Base-by-base conservation (phyloP, 73 alveolate genomes). In the Urostyla sp. region DNA sequence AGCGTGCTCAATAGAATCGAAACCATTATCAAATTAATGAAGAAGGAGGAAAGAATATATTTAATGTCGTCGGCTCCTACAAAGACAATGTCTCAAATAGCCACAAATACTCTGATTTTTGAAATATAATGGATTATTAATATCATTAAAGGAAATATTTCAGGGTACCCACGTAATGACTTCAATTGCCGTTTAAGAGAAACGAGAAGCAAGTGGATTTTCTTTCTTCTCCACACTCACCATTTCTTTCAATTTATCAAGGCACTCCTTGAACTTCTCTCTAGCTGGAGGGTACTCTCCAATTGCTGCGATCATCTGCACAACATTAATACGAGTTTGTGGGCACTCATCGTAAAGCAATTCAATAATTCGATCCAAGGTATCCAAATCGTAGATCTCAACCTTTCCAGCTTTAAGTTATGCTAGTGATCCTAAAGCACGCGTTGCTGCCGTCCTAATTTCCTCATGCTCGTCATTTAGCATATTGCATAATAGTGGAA, bases 261-360 rank as follows among this genome's bases (percentile, higher is more conserved):
- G 69, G 50, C 92, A 88, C 53, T 81, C 90, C 90, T 84, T 87
- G 81, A 88, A 88, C 50, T 88, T 80, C 67, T 83, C 88, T 59
- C 88, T 88, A 28, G 92, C 91, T 11, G 90, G 92, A 6, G 95
- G 95, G 81, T 88, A 87, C 61, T 88, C 95, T 10, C 90, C 90
- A 18, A 89, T 93, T n/a, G 67, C 76, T 4, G 88, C 40, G 20
- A 89, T 89, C 84, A 89, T 60, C 72, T 89, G 87, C 18, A 89
- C 93, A n/a, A 83, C 63, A 50, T 89, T 89, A n/a, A 89, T 89
- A 31, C 93, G 36, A 13, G 84, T 87, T 36, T 89, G 85, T 49
- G 74, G 89, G 38, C 72, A 35, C 26, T 87, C 93, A 44, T 89
- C 96, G 45, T 75, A 45, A 18, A 89, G 87, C 56, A 89, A 61